These are phyloP conservation scores for Phytomonas francai DNA, from an alignment of 208 protist species.

Conservation along the genomic window DNA sequence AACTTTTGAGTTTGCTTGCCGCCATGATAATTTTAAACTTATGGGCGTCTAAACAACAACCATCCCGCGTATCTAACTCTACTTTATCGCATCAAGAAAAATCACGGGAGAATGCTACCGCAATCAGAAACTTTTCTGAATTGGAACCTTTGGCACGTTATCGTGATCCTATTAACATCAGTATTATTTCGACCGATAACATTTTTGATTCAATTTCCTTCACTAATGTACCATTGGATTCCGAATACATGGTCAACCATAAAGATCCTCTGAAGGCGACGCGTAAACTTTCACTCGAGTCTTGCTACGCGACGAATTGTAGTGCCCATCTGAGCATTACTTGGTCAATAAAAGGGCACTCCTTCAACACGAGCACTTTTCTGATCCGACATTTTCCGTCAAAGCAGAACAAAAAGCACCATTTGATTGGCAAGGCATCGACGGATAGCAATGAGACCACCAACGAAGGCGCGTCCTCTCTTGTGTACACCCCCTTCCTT, in stretches of 20 bases:
- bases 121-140: not conserved
- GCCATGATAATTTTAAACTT: not conserved
- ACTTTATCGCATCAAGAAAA: not conserved
- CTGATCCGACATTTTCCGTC: slow-evolving; percentile 25
- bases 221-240: slow-evolving; percentile 12
- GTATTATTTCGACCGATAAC: slow-evolving; percentile 12
- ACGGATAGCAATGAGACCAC: not conserved
- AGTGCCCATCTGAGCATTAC: slow-evolving; percentile 15
- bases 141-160: slow-evolving; percentile 13
- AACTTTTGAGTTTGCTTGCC: not conserved
- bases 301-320: slow-evolving; percentile 19
- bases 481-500: slow-evolving; percentile 21
- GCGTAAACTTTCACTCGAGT: slow-evolving; percentile 16
- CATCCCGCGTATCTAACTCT: not conserved
- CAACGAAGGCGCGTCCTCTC: not conserved
- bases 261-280: slow-evolving; percentile 12
- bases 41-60: not conserved
- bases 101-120: not conserved
- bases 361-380: slow-evolving; percentile 15
- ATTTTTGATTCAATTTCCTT: slow-evolving; percentile 19
- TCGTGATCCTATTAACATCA: slow-evolving; percentile 19
- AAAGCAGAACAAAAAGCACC: slow-evolving; percentile 22
- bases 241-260: slow-evolving; percentile 16
- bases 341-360: slow-evolving; percentile 23
- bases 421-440: slow-evolving; percentile 12